Conservation (phyloP, 1,139 yeast genomes). For the Casaregolazyma suthepensis region DNA sequence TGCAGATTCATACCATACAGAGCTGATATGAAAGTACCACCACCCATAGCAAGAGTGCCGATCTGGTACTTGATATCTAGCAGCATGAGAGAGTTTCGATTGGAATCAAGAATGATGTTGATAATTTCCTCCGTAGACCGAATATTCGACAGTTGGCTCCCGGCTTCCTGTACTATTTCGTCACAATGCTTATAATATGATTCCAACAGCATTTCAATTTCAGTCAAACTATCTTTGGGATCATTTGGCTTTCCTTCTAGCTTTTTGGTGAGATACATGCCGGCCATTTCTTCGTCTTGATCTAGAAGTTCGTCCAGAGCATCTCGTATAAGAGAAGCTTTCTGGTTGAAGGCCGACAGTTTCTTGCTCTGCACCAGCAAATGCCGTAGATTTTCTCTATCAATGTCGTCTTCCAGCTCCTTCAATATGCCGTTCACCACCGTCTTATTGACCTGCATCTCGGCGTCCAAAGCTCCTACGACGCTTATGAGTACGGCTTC, state of each 20-base stretch:
- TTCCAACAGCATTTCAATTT: slow-evolving; percentile 86
- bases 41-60: slow-evolving; percentile 81
- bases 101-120: slow-evolving; percentile 89
- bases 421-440: slow-evolving; percentile 72
- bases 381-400: slow-evolving; percentile 73
- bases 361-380: slow-evolving; percentile 76
- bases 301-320: slow-evolving; percentile 84
- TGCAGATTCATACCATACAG: slow-evolving; percentile 94
- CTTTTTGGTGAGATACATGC: slow-evolving; percentile 65
- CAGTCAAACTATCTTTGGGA: slow-evolving; percentile 50
- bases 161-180: slow-evolving; percentile 92
- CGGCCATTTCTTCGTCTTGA: slow-evolving; percentile 86
- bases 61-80: slow-evolving; percentile 83
- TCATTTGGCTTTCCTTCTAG: slow-evolving; percentile 29
- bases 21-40: slow-evolving; percentile 78
- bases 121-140: slow-evolving; percentile 94
- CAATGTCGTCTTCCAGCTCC: slow-evolving; percentile 81
- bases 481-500: slow-evolving; percentile 85
- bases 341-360: slow-evolving; percentile 74
- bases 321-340: slow-evolving; percentile 74
- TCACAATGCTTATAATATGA: slow-evolving; percentile 93
- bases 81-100: slow-evolving; percentile 89
- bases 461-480: slow-evolving; percentile 76
- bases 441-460: slow-evolving; percentile 66
- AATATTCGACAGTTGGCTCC: slow-evolving; percentile 75